Conservation (phyloP, 2,329 filamentous ascomycete genomes). For the Harringtonia lauricola region DNA sequence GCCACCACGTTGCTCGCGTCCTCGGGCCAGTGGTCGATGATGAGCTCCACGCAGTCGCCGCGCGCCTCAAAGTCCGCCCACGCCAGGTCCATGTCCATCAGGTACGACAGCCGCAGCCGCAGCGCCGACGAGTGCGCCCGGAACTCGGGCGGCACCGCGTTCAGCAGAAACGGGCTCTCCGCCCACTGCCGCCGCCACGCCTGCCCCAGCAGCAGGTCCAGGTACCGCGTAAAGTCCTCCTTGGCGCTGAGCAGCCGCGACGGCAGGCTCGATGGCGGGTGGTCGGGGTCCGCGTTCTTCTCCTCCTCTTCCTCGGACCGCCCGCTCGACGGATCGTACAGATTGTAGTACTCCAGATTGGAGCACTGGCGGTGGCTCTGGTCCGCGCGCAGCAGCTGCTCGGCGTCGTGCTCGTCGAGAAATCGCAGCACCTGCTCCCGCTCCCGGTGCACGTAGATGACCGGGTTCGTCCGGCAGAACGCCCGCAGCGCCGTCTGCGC, state of each 20-base stretch:
- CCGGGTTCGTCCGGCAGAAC: conserved; percentile 53
- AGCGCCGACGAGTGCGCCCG: conserved; percentile 51
- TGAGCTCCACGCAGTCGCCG: conserved; percentile 48
- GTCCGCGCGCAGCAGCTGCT: conserved; percentile 43
- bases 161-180: conserved; percentile 49
- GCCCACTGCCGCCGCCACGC: conserved; percentile 38
- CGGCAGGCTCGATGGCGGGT: conserved; percentile 8
- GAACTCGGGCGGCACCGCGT: conserved; percentile 46
- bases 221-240: conserved; percentile 48
- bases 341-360: conserved; percentile 63
- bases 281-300: not conserved
- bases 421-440: conserved; percentile 49
- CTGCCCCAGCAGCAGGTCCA: conserved; percentile 45
- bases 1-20: conserved; percentile 37
- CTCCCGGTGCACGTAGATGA: conserved; percentile 60
- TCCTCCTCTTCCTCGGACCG: conserved; percentile 3
- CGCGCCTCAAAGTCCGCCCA: conserved; percentile 43
- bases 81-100: conserved; percentile 40
- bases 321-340: conserved; percentile 29
- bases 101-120: conserved; percentile 46
- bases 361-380: conserved; percentile 50
- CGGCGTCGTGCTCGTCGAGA: conserved; percentile 40
- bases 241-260: conserved; percentile 48
- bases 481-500: conserved; percentile 46
- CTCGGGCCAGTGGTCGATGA: conserved; percentile 45